Conservation (phyloP, 1,139 yeast genomes). For the Suzukiozyma palmioleophila region DNA sequence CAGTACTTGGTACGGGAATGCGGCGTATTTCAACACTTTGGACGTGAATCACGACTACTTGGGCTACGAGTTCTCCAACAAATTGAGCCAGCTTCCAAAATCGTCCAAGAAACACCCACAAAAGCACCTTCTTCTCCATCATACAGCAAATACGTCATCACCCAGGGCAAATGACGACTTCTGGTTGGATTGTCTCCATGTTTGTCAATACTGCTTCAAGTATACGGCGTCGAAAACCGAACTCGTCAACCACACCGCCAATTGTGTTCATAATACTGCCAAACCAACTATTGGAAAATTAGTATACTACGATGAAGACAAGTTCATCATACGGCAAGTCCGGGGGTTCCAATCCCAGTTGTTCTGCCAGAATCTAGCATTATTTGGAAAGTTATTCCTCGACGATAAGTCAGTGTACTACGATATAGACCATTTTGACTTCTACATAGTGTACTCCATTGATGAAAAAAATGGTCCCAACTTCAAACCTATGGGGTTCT, state of each 20-base stretch:
- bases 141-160: neutral
- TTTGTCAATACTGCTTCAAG: slow-evolving; percentile 83
- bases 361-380: slow-evolving; percentile 76
- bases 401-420: slow-evolving; percentile 88
- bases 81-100: slow-evolving; percentile 1
- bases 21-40: slow-evolving; percentile 57
- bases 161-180: slow-evolving; percentile 18
- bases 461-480: slow-evolving; percentile 16
- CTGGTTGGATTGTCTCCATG: slow-evolving; percentile 61
- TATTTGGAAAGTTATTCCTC: slow-evolving; percentile 84
- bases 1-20: slow-evolving; percentile 82
- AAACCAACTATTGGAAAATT: slow-evolving; percentile 54
- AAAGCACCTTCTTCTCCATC: neutral
- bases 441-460: slow-evolving; percentile 58
- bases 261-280: slow-evolving; percentile 39
- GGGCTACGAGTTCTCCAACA: slow-evolving; percentile 22
- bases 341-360: slow-evolving; percentile 60
- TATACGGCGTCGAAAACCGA: slow-evolving; percentile 49
- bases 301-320: slow-evolving; percentile 57
- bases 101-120: neutral
- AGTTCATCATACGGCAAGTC: slow-evolving; percentile 52
- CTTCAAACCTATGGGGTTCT: slow-evolving; percentile 76
- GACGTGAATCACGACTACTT: slow-evolving; percentile 21
- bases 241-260: slow-evolving; percentile 37
- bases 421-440: slow-evolving; percentile 73